Evolutionary conservation across 2,329 filamentous ascomycete species (phyloP).

Genomic region (Pseudopyricularia javanii): DNA sequence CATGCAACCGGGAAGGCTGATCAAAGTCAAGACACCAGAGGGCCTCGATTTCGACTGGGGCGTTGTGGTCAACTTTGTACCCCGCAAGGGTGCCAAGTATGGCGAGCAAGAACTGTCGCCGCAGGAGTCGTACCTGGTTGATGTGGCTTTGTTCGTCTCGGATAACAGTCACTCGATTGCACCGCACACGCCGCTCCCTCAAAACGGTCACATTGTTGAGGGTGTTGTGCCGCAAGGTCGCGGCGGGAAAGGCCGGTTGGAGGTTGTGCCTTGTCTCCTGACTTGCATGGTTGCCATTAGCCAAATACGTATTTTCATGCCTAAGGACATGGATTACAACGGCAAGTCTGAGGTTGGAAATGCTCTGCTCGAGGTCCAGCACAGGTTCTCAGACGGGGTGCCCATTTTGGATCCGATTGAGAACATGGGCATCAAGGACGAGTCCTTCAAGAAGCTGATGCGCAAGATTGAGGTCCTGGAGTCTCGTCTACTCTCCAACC

Average conservation of each 20-base stretch:
- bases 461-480: conserved; percentile 96
- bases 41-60: conserved; percentile 91
- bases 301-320: conserved; percentile 72
- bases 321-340: conserved; percentile 59
- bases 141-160: conserved; percentile 60
- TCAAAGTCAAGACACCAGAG: conserved; percentile 67
- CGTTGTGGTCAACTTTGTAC: conserved; percentile 63
- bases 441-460: conserved; percentile 84
- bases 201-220: conserved; percentile 37
- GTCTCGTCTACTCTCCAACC: conserved; percentile 76
- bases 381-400: conserved; percentile 84
- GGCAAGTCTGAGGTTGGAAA: conserved; percentile 57
- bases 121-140: conserved; percentile 70
- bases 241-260: conserved; percentile 54
- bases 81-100: conserved; percentile 49
- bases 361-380: conserved; percentile 64
- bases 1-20: conserved; percentile 74
- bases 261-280: conserved; percentile 76
- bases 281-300: conserved; percentile 77
- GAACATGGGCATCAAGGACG: conserved; percentile 89
- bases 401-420: conserved; percentile 85
- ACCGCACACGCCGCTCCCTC: conserved; percentile 14
- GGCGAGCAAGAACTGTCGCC: conserved; percentile 56
- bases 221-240: conserved; percentile 55
- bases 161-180: conserved; percentile 34